Evolutionary conservation across 2,329 filamentous ascomycete species (phyloP).

Genomic region (Venturia nashicola): DNA sequence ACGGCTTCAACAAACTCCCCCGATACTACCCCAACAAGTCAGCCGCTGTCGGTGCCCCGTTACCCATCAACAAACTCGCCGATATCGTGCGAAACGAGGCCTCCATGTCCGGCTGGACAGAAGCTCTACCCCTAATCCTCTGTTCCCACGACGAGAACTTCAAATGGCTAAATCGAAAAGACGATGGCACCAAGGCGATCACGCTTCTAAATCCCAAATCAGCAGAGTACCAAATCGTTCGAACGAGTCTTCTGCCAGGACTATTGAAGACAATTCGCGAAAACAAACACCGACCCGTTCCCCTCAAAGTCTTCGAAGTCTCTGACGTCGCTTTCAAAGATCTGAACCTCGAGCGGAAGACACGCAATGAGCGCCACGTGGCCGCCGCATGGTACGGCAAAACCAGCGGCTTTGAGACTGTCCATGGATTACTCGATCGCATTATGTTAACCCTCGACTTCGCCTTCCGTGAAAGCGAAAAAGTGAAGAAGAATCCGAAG

Average conservation of each 20-base stretch:
- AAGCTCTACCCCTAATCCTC: constrained; percentile 90
- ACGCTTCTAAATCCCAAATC: constrained; percentile 88
- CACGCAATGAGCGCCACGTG: constrained; percentile 87
- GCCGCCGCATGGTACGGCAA: constrained; percentile 94
- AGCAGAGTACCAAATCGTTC: constrained; percentile 82
- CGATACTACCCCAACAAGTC: constrained; percentile 77
- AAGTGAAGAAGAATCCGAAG: constrained; percentile 45
- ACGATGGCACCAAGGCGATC: constrained; percentile 73
- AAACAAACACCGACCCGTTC: constrained; percentile 79
- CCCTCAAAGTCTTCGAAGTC: constrained; percentile 86
- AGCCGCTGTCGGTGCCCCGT: constrained; percentile 72
- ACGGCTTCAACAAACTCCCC: constrained; percentile 94
- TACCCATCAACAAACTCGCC: constrained; percentile 85
- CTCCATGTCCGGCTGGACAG: constrained; percentile 90
- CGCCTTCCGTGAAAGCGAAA: constrained; percentile 65
- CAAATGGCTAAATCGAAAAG: constrained; percentile 79
- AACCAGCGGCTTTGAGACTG: constrained; percentile 85
- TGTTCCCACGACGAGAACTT: constrained; percentile 99
- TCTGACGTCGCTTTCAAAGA: constrained; percentile 91
- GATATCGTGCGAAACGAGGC: constrained; percentile 85
- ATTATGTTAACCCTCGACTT: constrained; percentile 85
- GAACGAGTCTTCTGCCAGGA: constrained; percentile 74
- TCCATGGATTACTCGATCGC: constrained; percentile 87
- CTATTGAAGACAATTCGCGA: constrained; percentile 88
- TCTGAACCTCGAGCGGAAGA: constrained; percentile 65